Evolutionary conservation across 2,329 filamentous ascomycete species (phyloP).

Genomic region (Aphanoascus verrucosus): DNA sequence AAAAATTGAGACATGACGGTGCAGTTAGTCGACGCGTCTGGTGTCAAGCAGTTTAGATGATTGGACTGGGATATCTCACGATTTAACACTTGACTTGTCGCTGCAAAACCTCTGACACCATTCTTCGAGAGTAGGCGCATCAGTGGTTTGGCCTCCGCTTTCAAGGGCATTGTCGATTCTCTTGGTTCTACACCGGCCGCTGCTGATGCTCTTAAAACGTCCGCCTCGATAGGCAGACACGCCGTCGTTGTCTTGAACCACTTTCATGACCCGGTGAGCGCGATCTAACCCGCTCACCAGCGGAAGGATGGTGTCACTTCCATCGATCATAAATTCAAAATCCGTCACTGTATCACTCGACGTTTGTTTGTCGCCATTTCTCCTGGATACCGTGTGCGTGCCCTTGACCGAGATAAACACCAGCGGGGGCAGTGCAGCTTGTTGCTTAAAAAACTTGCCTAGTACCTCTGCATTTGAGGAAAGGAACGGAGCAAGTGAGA

Average conservation of each 20-base stretch:
- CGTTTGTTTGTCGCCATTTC: conserved; percentile 18
- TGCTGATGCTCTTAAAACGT: conserved; percentile 15
- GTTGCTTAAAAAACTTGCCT: conserved; percentile 21
- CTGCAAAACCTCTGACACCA: conserved; percentile 32
- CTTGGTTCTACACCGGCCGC: conserved; percentile 6
- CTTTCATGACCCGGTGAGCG: conserved; percentile 13
- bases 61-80: conserved; percentile 19
- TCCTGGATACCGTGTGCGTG: conserved; percentile 39
- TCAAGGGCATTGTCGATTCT: conserved; percentile 1
- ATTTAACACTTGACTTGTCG: conserved; percentile 29
- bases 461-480: conserved; percentile 19
- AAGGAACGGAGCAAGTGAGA: conserved; percentile 27
- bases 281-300: conserved; percentile 8
- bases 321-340: conserved; percentile 25
- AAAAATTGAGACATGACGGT: conserved; percentile 20
- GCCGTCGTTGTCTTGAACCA: conserved; percentile 21
- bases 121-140: conserved; percentile 6
- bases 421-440: conserved; percentile 26
- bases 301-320: conserved; percentile 18
- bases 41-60: background rate
- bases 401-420: conserved; percentile 44
- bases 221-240: conserved; percentile 22
- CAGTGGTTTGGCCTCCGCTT: background rate
- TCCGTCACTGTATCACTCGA: conserved; percentile 21
- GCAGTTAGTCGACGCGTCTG: background rate